Conservation (phyloP, 2,329 filamentous ascomycete species). For the Achaetomium macrosporum region DNA sequence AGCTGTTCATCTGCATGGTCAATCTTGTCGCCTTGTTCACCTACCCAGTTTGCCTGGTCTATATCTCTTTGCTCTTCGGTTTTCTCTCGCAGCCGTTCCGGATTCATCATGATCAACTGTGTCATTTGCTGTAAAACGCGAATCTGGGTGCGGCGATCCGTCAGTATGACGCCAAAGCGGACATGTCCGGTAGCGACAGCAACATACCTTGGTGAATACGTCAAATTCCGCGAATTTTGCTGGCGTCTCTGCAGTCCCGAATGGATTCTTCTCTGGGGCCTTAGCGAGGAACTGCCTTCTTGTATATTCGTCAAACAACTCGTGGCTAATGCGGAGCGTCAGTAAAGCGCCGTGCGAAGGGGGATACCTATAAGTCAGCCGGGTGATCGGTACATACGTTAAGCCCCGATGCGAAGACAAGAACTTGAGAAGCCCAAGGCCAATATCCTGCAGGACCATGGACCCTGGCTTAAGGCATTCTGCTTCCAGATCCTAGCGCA, state of each 20-base stretch:
- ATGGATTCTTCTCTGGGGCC: slow-evolving; percentile 74
- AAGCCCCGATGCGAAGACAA: slow-evolving; percentile 90
- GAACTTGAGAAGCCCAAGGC: slow-evolving; percentile 81
- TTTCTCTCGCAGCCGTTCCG: slow-evolving; percentile 78
- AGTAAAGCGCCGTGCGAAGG: slow-evolving; percentile 13
- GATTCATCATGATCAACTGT: slow-evolving; percentile 80
- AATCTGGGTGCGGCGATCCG: slow-evolving; percentile 44
- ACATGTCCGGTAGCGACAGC: not conserved
- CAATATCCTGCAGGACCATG: slow-evolving; percentile 70
- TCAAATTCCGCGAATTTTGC: slow-evolving; percentile 75
- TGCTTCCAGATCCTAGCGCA: slow-evolving; percentile 69
- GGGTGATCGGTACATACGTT: slow-evolving; percentile 55
- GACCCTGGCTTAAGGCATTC: slow-evolving; percentile 82
- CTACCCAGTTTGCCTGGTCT: slow-evolving; percentile 80
- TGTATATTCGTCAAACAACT: slow-evolving; percentile 90
- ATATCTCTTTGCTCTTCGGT: slow-evolving; percentile 76
- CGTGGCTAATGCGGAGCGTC: slow-evolving; percentile 52
- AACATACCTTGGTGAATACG: slow-evolving; percentile 66
- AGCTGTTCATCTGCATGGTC: not conserved
- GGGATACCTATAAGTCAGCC: not conserved
- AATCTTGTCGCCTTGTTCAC: slow-evolving; percentile 34
- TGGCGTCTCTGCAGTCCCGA: slow-evolving; percentile 69
- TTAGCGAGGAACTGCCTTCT: slow-evolving; percentile 83
- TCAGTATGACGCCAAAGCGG: not conserved
- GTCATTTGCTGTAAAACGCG: slow-evolving; percentile 81